Evolutionary conservation across 345 rosid genomes (phyloP).

Genomic region (Eucalyptus cladocalyx): DNA sequence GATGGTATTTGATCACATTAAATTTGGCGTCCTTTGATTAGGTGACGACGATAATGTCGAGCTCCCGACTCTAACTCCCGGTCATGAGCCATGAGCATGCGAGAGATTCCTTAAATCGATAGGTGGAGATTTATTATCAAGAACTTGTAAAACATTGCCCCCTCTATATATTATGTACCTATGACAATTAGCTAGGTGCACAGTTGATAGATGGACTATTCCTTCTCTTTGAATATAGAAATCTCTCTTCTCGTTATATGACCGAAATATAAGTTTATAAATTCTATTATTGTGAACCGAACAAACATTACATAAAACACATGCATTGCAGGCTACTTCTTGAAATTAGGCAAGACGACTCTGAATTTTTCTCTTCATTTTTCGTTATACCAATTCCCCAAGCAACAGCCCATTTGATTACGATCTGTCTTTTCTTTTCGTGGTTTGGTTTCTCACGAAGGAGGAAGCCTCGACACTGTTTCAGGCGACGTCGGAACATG

Average conservation of each 20-base stretch:
- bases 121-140: not conserved
- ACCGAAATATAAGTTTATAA: not conserved
- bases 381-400: not conserved
- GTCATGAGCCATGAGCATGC: not conserved
- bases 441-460: not conserved
- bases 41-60: accelerated
- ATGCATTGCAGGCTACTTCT: not conserved
- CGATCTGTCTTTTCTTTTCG: not conserved
- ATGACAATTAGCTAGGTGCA: not conserved
- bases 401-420: not conserved
- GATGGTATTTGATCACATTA: not conserved
- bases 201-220: not conserved
- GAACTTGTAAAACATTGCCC: not conserved
- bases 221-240: not conserved
- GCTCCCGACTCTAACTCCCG: not conserved
- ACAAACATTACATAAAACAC: not conserved
- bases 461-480: not conserved
- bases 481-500: not conserved
- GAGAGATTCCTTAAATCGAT: not conserved
- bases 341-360: not conserved
- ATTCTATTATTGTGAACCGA: not conserved
- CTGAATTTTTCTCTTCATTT: not conserved
- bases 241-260: not conserved
- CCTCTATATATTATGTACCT: not conserved
- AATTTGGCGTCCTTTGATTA: not conserved